A percentile compares a stretch with the other conserved stretches of the same genome.
Evolutionary conservation across 345 rosid genomes (phyloP).

Genomic region (Diplotaxis tenuifolia): DNA sequence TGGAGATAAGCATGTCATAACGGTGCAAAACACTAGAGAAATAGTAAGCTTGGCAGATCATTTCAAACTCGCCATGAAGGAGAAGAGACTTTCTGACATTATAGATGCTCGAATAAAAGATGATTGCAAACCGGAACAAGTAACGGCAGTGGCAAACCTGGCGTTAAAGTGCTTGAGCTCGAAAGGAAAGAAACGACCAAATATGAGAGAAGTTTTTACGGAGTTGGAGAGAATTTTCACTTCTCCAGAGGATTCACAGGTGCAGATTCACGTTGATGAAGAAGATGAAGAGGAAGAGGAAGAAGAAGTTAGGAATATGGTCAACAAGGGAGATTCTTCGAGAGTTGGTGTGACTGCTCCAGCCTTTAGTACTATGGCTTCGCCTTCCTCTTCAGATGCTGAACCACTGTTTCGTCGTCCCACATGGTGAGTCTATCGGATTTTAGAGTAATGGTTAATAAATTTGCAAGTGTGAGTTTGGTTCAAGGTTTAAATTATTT

Average conservation of each 20-base stretch:
- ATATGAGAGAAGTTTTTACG: conserved; percentile 48
- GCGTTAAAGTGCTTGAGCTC: conserved; percentile 50
- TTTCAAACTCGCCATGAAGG: conserved; percentile 39
- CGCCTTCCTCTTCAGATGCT: conserved; percentile 11
- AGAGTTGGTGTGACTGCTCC: conserved; percentile 18
- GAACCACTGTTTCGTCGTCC: conserved; percentile 23
- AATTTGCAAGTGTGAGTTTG: neutral
- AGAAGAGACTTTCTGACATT: conserved; percentile 37
- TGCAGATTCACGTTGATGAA: neutral
- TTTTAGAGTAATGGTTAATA: neutral
- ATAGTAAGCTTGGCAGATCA: conserved; percentile 45
- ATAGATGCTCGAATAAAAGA: conserved; percentile 46
- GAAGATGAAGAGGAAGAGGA: conserved; percentile 4
- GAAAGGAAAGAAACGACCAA: conserved; percentile 49
- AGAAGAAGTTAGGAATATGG: neutral
- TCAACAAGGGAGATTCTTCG: neutral
- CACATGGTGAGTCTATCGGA: conserved; percentile 13
- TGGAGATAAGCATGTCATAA: conserved; percentile 28
- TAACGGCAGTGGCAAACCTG: conserved; percentile 45
- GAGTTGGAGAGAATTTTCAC: conserved; percentile 38
- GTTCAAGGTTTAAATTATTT: neutral
- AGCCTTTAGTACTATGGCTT: neutral
- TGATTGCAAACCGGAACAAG: conserved; percentile 44
- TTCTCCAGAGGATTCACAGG: conserved; percentile 3
- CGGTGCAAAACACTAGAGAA: conserved; percentile 40